Conservation (phyloP, 768 basidiomycete species). For the Basidioascus undulatus region DNA sequence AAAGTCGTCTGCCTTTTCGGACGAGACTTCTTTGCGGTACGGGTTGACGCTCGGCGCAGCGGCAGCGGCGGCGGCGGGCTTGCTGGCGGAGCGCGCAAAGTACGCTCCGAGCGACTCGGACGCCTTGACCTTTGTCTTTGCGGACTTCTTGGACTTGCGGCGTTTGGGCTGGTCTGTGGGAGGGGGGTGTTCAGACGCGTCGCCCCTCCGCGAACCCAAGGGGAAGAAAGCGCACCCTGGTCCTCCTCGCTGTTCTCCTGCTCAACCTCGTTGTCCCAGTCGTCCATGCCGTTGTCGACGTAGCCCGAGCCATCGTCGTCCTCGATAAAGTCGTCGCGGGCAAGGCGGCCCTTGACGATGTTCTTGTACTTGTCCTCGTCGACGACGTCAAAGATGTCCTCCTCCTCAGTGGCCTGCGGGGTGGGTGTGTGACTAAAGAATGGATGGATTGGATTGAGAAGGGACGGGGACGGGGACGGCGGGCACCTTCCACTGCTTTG, state of each 20-base stretch:
- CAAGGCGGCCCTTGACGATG: slow-evolving; percentile 60
- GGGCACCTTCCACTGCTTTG: not conserved
- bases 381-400: slow-evolving; percentile 75
- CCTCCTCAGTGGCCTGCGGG: slow-evolving; percentile 15
- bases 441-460: not conserved
- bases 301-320: slow-evolving; percentile 81
- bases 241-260: slow-evolving; percentile 29
- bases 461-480: not conserved
- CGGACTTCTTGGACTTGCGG: slow-evolving; percentile 20
- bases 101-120: not conserved
- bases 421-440: not conserved
- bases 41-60: no score
- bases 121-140: slow-evolving; percentile 25
- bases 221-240: slow-evolving; percentile 22
- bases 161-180: not conserved
- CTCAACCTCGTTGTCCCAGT: slow-evolving; percentile 29
- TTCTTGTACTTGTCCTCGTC: slow-evolving; percentile 66
- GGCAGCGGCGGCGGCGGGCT: slow-evolving; percentile 24
- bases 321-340: slow-evolving; percentile 77
- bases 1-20: slow-evolving; percentile 32
- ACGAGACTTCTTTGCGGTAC: slow-evolving; percentile 28
- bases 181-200: slow-evolving; percentile 9
- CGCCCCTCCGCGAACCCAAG: not conserved
- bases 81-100: slow-evolving; percentile 28
- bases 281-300: slow-evolving; percentile 89